Percentiles rank a stretch among this genome's conserved stretches.
These are phyloP conservation scores for Thelonectria rubi DNA, from an alignment of 2,329 filamentous ascomycete genomes.

Conservation along the genomic window DNA sequence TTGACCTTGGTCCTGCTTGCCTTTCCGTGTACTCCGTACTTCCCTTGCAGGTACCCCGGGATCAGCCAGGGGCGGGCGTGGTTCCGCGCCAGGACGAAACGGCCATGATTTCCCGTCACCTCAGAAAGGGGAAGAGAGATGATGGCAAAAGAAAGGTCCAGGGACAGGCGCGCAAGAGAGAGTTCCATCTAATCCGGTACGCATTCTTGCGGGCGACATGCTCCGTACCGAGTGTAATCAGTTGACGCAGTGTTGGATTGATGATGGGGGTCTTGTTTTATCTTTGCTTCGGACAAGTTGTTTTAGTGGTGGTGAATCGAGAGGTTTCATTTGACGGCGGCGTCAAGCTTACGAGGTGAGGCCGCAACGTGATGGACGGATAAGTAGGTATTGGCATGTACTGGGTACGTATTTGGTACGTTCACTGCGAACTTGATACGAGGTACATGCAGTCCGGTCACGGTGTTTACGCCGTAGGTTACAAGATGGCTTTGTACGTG, in stretches of 20 bases:
- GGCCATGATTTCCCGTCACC: slow-evolving; percentile 2
- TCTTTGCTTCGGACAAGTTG: slow-evolving; percentile 12
- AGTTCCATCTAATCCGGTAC: not conserved
- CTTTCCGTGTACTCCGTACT: not conserved
- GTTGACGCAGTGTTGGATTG: not conserved
- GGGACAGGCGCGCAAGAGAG: slow-evolving; percentile 5
- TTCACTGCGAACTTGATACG: too few relatives aligned
- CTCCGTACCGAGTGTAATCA: not conserved
- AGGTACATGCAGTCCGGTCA: too few relatives aligned
- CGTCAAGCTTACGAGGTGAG: slow-evolving; percentile 1
- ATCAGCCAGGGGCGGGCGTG: slow-evolving; percentile 21
- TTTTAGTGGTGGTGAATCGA: slow-evolving; percentile 10
- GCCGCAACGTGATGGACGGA: too few relatives aligned
- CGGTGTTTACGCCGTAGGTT: not conserved
- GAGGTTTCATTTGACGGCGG: not conserved
- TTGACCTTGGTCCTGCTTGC: too few relatives aligned
- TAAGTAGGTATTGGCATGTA: too few relatives aligned
- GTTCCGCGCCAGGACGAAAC: slow-evolving; percentile 26
- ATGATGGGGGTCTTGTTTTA: slow-evolving; percentile 16
- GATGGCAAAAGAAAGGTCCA: not conserved
- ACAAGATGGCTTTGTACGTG: not conserved
- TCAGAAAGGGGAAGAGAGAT: slow-evolving; percentile 3
- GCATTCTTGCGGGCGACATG: not conserved
- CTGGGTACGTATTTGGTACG: too few relatives aligned
- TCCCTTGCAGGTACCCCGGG: not conserved